A percentile compares a stretch with the other conserved stretches of the same genome.
Evolutionary conservation across 345 rosid species (phyloP).

Genomic region (Eucalyptus regnans): DNA sequence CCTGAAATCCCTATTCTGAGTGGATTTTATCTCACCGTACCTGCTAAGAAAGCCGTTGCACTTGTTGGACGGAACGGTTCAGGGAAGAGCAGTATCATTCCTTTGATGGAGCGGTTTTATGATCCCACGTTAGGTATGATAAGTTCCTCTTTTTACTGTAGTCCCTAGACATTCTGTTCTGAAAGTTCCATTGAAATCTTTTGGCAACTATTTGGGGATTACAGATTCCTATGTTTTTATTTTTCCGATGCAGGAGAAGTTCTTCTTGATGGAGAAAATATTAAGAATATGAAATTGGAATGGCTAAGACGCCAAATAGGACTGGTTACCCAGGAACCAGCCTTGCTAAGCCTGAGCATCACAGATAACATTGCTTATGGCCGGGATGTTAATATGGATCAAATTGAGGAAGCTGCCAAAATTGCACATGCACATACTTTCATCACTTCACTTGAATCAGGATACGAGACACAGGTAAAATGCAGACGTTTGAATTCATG

Average conservation of each 20-base stretch:
- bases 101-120: conserved; percentile 99
- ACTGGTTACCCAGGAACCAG: conserved; percentile 98
- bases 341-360: conserved; percentile 79
- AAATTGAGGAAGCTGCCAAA: conserved; percentile 95
- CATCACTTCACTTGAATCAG: conserved; percentile 79
- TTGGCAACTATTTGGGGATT: neutral
- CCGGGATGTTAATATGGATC: conserved; percentile 69
- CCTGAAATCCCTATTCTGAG: conserved; percentile 98
- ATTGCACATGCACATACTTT: conserved; percentile 91
- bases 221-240: neutral
- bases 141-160: neutral
- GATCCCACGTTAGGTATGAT: conserved; percentile 94
- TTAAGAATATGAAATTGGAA: conserved; percentile 77
- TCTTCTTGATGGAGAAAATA: conserved; percentile 93
- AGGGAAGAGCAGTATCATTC: conserved; percentile 97
- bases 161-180: neutral
- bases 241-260: conserved; percentile 81
- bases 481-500: neutral
- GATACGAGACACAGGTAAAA: conserved; percentile 84
- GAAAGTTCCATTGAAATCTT: neutral
- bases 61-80: conserved; percentile 99
- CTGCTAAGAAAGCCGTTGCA: conserved; percentile 92
- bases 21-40: conserved; percentile 96
- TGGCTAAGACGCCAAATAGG: conserved; percentile 98
- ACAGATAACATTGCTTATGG: conserved; percentile 90